Conservation (phyloP, 176 grass and related monocot genomes). For the Phoenix dactylifera region DNA sequence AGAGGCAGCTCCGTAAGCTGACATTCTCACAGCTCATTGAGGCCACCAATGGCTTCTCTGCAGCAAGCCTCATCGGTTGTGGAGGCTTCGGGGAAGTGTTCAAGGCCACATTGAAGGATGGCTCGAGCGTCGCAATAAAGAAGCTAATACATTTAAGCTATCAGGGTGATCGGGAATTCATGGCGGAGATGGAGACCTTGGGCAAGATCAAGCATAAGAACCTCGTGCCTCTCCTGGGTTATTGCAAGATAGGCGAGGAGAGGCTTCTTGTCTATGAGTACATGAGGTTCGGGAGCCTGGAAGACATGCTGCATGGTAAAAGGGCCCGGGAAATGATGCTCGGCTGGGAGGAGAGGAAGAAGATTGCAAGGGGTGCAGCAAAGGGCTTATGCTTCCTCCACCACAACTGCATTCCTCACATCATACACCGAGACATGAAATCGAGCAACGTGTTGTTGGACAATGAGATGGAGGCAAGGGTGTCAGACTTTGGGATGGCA, state of each 20-base stretch:
- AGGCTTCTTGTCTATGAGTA: conserved; percentile 89
- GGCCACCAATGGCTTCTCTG: conserved; percentile 81
- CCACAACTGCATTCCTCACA: conserved; percentile 98
- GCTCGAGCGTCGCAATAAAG: conserved; percentile 81
- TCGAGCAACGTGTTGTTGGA: conserved; percentile 94
- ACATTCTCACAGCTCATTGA: conserved; percentile 98
- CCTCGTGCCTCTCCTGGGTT: conserved; percentile 70
- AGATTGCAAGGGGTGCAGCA: conserved; percentile 59
- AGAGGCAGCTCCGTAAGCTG: conserved; percentile 63
- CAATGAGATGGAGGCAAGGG: conserved; percentile 56
- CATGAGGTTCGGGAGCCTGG: conserved; percentile 84
- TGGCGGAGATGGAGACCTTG: conserved; percentile 94
- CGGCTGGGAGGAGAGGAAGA: conserved; percentile 46
- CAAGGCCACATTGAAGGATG: conserved; percentile 84
- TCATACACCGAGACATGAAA: conserved; percentile 99
- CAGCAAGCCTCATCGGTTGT: conserved; percentile 62
- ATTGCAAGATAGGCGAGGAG: conserved; percentile 97
- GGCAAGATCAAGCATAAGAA: conserved; percentile 96
- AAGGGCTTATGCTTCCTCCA: conserved; percentile 86
- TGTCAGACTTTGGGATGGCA: conserved; percentile 93
- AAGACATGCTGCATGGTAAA: conserved; percentile 58
- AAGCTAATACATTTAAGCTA: conserved; percentile 91
- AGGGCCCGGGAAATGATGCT: conserved; percentile 7
- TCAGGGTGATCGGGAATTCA: conserved; percentile 95
- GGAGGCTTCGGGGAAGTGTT: conserved; percentile 97